Conservation (phyloP, 495 filamentous ascomycete species). For the Penicillium lagena region DNA sequence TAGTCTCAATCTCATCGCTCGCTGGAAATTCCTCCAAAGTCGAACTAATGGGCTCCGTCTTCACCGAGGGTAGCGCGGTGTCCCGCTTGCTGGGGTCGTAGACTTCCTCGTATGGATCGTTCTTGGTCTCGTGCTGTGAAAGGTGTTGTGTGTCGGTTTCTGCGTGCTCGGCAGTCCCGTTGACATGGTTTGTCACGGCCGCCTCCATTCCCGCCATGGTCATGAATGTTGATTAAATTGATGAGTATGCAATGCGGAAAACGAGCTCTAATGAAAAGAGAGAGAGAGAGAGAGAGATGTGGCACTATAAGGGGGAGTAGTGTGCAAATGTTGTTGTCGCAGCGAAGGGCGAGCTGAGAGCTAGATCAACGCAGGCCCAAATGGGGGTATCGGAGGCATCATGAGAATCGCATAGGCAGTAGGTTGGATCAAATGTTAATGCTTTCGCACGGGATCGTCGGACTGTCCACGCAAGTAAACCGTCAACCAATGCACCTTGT, state of each 20-base stretch:
- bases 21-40: conserved; percentile 25
- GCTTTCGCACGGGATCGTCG: too few relatives aligned
- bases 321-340: background rate
- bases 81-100: conserved; percentile 12
- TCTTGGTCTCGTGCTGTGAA: background rate
- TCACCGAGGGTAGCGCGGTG: conserved; percentile 21
- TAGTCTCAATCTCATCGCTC: conserved; percentile 21
- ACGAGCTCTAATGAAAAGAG: too few relatives aligned
- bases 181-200: conserved; percentile 16
- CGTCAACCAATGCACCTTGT: too few relatives aligned
- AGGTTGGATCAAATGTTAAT: too few relatives aligned
- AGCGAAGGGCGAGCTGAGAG: conserved; percentile 10
- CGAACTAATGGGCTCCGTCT: conserved; percentile 27
- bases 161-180: conserved; percentile 15
- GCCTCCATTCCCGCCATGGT: conserved; percentile 20
- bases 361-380: conserved; percentile 15
- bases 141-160: background rate
- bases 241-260: background rate
- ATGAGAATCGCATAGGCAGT: conserved; percentile 11
- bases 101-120: conserved; percentile 27
- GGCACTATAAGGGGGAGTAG: too few relatives aligned
- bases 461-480: too few relatives aligned
- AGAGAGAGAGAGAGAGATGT: too few relatives aligned
- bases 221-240: background rate
- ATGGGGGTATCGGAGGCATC: conserved; percentile 17